Evolutionary conservation across 1,284 basidiomycete genomes (phyloP).

Genomic region (Takashimella tepidaria): DNA sequence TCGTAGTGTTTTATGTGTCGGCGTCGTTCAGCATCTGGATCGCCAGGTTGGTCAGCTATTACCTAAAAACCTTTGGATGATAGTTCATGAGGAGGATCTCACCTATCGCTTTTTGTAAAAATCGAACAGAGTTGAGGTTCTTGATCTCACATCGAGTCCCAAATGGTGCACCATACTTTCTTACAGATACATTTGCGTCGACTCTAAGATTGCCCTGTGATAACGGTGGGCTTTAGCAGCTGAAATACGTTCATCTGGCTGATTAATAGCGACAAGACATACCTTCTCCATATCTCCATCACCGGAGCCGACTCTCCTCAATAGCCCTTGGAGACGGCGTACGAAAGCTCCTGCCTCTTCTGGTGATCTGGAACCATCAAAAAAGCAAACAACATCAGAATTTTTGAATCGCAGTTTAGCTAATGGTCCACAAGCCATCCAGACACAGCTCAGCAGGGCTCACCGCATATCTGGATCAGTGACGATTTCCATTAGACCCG

Average conservation of each 20-base stretch:
- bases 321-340: conserved; percentile 69
- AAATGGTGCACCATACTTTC: conserved; percentile 57
- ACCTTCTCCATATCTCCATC: conserved; percentile 98
- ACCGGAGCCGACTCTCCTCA: conserved; percentile 78
- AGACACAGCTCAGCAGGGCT: conserved; percentile 13
- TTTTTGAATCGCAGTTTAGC: neutral
- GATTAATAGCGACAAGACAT: conserved; percentile 8
- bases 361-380: conserved; percentile 58
- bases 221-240: neutral
- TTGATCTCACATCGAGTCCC: conserved; percentile 96
- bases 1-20: conserved; percentile 42
- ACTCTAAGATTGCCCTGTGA: conserved; percentile 82
- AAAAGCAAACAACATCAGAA: neutral
- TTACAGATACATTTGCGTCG: conserved; percentile 92
- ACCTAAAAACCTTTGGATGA: neutral
- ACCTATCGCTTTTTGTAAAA: conserved; percentile 84
- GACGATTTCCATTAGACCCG: conserved; percentile 91
- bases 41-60: conserved; percentile 47
- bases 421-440: too few relatives aligned
- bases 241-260: neutral
- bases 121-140: conserved; percentile 88
- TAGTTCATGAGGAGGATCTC: too few relatives aligned
- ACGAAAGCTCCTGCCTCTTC: conserved; percentile 92
- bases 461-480: conserved; percentile 87
- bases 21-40: conserved; percentile 54